A percentile compares a stretch with the other conserved stretches of the same genome.
These are phyloP conservation scores for Rosa rugosa DNA, from an alignment of 306 rosid species.

Conservation along the genomic window DNA sequence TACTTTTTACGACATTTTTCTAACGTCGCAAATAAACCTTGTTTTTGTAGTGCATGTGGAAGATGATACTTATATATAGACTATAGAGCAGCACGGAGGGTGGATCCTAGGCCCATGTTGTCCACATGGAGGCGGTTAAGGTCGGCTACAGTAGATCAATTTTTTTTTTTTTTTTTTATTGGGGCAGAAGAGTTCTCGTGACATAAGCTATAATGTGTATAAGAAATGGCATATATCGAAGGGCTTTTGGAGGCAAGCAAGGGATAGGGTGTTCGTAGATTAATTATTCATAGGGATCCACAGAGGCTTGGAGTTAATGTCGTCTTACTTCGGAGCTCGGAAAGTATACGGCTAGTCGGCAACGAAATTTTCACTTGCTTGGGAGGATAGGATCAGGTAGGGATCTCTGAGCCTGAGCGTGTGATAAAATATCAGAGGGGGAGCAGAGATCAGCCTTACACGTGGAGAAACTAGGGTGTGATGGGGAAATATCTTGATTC, in stretches of 20 bases:
- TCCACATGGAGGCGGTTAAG: neutral
- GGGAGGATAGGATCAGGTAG: neutral
- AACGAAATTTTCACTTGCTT: neutral
- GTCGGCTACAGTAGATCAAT: neutral
- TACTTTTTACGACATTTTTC: no score
- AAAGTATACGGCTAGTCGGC: neutral
- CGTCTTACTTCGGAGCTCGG: neutral
- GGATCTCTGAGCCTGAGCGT: neutral
- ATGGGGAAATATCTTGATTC: neutral
- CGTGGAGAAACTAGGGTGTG: neutral
- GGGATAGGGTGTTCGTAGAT: neutral
- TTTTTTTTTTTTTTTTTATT: neutral
- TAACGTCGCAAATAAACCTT: no score
- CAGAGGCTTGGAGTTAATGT: neutral
- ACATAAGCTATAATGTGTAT: neutral
- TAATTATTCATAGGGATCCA: neutral
- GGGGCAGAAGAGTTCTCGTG: neutral
- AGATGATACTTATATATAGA: neutral
- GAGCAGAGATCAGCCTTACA: neutral
- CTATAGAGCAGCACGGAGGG: neutral
- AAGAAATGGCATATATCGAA: neutral
- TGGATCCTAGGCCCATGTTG: neutral
- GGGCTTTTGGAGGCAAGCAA: conserved; percentile 13
- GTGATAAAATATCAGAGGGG: neutral
- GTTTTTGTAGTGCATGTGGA: neutral